Evolutionary conservation across 2,329 filamentous ascomycete genomes (phyloP), one percentile per base, ranked within the genome.

Genomic region (Colletotrichum paranaense): DNA sequence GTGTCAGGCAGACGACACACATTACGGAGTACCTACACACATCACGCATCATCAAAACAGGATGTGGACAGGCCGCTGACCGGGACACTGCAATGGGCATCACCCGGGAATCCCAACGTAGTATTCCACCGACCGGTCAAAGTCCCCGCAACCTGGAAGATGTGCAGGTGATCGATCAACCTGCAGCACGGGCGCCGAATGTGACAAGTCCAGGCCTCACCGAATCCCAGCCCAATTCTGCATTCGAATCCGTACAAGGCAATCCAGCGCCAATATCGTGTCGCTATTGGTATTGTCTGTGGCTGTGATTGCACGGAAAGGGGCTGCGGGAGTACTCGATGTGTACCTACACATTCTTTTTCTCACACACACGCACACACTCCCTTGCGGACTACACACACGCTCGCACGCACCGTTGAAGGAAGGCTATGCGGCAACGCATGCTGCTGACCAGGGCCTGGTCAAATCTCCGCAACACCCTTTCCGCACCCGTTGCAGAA

Each of bases 121-220:
- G 67, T 52, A 73, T 73, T 65, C 46, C 67, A 57, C 22, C 22
- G 30, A 65, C 71, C 71, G 71, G 71, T 73, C 59, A 73, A 73
- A 71, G 68, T 70, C 60, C 67, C 70, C 62, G 60, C 62, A 55
- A 57, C 55, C 62, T 66, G 60, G 67, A 32, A 71, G 38, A 70
- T 65, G 67, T 49, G 67, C 71, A 65, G 59, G 46, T 73, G 71
- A 73, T 56, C 67, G 67, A 71, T 73, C 67, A 68, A 59, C 32
- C 62, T 70, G 67, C 67, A 70, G 35, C 22, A 49, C 6, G 38
- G 53, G 38, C 53, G 14, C 38, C 69, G 55, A 73, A 73, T 70
- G 56, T 73, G 71, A 73, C 67, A 71, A 55, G 71, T 63, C 67
- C 60, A 70, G 60, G 60, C 46, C 52, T 64, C 38, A 35, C 69